Evolutionary conservation across 306 rosid species (phyloP).

Genomic region (Astragalus glycyphyllos): DNA sequence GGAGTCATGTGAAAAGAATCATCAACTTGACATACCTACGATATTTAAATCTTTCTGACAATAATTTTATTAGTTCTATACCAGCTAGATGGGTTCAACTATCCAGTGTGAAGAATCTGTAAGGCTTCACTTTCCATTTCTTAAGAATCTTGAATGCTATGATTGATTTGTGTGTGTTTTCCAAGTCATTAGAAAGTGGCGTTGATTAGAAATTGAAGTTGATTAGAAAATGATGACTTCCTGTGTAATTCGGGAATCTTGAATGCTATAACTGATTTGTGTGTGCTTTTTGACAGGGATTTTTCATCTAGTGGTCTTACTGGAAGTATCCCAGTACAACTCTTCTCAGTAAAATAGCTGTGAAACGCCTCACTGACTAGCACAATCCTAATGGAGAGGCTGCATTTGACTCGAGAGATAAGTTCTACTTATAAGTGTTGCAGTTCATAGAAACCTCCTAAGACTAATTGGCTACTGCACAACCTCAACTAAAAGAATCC

Average conservation of each 20-base stretch:
- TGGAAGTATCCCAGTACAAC: constrained; percentile 76
- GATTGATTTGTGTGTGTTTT: constrained; percentile 43
- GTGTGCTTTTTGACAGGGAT: constrained; percentile 66
- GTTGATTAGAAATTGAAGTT: too few relatives aligned
- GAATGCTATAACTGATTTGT: constrained; percentile 23
- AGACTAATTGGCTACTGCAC: constrained; percentile 84
- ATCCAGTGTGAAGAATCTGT: too few relatives aligned
- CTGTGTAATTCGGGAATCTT: constrained; percentile 8
- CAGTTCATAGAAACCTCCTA: constrained; percentile 88
- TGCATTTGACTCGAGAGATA: constrained; percentile 89
- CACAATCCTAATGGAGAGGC: constrained; percentile 93
- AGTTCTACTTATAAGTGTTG: constrained; percentile 86
- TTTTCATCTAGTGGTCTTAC: constrained; percentile 73
- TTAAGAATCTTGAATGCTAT: too few relatives aligned
- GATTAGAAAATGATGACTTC: too few relatives aligned
- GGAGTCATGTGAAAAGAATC: too few relatives aligned
- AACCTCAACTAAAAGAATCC: constrained; percentile 79
- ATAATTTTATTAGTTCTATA: constrained; percentile 68
- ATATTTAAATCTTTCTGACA: constrained; percentile 78
- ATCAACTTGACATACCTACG: constrained; percentile 68
- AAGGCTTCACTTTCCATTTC: too few relatives aligned
- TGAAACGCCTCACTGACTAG: constrained; percentile 81
- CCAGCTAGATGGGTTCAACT: too few relatives aligned
- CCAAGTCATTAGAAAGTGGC: too few relatives aligned
- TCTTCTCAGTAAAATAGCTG: constrained; percentile 78